These are phyloP conservation scores for Yamadazyma laniorum DNA, from an alignment of 805 yeast species.

Conservation along the genomic window DNA sequence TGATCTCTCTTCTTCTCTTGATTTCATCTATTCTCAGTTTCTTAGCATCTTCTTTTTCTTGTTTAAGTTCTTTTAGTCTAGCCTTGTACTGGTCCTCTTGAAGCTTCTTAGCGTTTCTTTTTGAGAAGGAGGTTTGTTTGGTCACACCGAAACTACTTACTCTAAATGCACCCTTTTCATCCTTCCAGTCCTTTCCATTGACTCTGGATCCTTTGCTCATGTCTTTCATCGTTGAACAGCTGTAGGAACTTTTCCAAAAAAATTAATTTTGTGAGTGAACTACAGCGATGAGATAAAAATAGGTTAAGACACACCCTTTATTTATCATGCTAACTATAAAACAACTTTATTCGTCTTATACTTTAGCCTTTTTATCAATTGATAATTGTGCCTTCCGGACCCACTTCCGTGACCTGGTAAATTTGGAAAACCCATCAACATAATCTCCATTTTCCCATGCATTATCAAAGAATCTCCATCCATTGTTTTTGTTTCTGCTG, in stretches of 20 bases:
- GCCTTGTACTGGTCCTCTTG: slow-evolving; percentile 67
- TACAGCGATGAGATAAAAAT: background rate
- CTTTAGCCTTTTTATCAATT: slow-evolving; percentile 21
- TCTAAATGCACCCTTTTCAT: slow-evolving; percentile 64
- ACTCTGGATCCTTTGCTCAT: slow-evolving; percentile 45
- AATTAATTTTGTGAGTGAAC: slow-evolving; percentile 4
- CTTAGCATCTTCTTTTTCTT: slow-evolving; percentile 67
- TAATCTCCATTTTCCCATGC: slow-evolving; percentile 45
- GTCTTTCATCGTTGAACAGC: slow-evolving; percentile 2
- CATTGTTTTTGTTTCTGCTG: slow-evolving; percentile 38
- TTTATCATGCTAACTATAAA: background rate
- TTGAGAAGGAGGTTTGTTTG: slow-evolving; percentile 54
- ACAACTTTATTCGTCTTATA: slow-evolving; percentile 8
- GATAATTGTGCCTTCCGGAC: slow-evolving; percentile 42
- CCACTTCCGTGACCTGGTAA: slow-evolving; percentile 55
- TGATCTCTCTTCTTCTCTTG: slow-evolving; percentile 73
- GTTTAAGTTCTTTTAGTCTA: slow-evolving; percentile 68
- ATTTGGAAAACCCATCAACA: slow-evolving; percentile 47
- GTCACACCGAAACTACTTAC: slow-evolving; percentile 59
- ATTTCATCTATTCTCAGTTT: slow-evolving; percentile 52
- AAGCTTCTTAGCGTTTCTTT: slow-evolving; percentile 62
- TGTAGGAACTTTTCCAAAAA: background rate
- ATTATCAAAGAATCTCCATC: slow-evolving; percentile 56
- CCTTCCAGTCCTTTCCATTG: slow-evolving; percentile 76
- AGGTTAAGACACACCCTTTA: background rate